Evolutionary conservation across 2,329 filamentous ascomycete species (phyloP).

Genomic region (Microsporum canis): DNA sequence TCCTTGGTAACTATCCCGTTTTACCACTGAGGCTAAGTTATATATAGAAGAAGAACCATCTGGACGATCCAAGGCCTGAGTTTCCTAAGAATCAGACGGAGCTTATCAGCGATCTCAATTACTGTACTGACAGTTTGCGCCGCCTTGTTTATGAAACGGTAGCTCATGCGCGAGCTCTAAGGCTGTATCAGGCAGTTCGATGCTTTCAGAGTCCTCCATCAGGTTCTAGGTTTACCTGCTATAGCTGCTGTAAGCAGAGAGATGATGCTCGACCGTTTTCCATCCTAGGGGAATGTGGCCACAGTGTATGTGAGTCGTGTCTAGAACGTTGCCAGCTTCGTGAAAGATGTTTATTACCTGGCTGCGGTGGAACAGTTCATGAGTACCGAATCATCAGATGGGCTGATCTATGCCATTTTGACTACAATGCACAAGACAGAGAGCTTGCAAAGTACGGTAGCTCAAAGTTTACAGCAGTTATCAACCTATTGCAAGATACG

Average conservation of each 20-base stretch:
- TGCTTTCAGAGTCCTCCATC: conserved; percentile 18
- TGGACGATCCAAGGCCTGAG: conserved; percentile 7
- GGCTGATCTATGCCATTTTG: conserved; percentile 25
- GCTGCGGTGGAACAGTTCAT: conserved; percentile 32
- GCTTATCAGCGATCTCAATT: conserved; percentile 16
- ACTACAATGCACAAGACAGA: conserved; percentile 15
- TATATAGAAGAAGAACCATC: conserved; percentile 6
- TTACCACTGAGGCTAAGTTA: background rate
- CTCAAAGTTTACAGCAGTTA: conserved; percentile 39
- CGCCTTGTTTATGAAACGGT: conserved; percentile 23
- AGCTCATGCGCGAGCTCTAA: conserved; percentile 23
- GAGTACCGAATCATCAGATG: conserved; percentile 33
- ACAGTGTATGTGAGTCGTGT: conserved; percentile 39
- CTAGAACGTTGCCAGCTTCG: conserved; percentile 15
- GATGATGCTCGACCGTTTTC: conserved; percentile 24
- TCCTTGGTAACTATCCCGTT: background rate
- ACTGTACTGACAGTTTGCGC: conserved; percentile 18
- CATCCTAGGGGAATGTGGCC: conserved; percentile 42
- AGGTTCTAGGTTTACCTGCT: conserved; percentile 19
- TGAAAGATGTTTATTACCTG: conserved; percentile 30
- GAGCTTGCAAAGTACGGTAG: conserved; percentile 25
- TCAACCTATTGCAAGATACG: conserved; percentile 32
- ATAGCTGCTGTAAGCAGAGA: conserved; percentile 22
- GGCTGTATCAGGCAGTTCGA: conserved; percentile 24
- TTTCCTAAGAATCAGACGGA: conserved; percentile 11